phyloP scores from a whole-genome alignment of 331 rosid species.

The Cucumis variabilis region DNA sequence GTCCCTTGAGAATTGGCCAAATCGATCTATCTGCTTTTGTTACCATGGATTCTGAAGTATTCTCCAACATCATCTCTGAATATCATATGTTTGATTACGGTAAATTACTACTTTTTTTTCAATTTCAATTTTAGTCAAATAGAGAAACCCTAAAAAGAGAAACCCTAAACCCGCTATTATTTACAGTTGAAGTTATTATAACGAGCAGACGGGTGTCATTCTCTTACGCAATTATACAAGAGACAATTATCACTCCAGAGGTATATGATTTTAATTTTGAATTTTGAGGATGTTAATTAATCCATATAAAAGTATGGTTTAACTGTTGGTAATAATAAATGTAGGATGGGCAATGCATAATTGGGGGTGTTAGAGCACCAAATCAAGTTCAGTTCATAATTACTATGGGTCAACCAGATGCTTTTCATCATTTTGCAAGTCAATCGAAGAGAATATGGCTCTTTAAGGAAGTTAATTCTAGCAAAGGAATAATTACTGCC shows the following conservation, averaged over 20 bases:
- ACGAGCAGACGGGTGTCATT: not conserved
- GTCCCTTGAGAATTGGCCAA: not conserved
- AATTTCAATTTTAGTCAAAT: no score
- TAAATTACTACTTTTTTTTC: no score
- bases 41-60: not conserved
- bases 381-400: no score
- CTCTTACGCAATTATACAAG: not conserved
- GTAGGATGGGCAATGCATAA: not conserved
- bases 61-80: not conserved
- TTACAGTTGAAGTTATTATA: not conserved
- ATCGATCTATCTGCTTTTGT: not conserved
- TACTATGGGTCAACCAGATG: not conserved
- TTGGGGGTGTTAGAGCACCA: not conserved
- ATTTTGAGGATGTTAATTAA: no score
- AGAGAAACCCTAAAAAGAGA: no score
- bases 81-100: not conserved
- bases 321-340: not conserved
- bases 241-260: not conserved
- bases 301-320: not conserved
- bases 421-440: not conserved
- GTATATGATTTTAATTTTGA: not conserved
- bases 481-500: not conserved
- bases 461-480: not conserved
- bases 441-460: not conserved
- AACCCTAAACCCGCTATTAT: no score